Base-by-base conservation (phyloP, 2,329 filamentous ascomycete genomes). In the Paraconiothyrium sp. region DNA sequence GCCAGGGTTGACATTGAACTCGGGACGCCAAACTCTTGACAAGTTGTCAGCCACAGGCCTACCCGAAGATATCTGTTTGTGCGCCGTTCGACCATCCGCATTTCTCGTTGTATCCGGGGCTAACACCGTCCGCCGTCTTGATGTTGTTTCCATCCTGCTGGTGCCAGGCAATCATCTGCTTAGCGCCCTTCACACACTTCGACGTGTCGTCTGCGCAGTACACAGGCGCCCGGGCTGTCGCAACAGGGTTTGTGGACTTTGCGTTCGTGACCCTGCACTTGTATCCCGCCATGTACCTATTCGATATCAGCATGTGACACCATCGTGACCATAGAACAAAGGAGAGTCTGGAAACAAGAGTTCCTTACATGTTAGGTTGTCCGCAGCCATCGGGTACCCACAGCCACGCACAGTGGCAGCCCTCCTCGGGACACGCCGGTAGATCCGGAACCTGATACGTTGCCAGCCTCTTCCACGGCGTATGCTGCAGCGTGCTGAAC, bases 151-250 rank as follows among this genome's bases (percentile, higher is more conserved):
- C 70, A 1, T 58, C 64, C 9, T 20, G 16, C 58, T 74, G 83
- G 57, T 84, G 78, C 79, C 80, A 84, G 1, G 77, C 82, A 58
- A 84, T 80, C 78, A 84, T 84, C 68, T 85, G 83, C 72, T 85
- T 85, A 0, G 83, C 81, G 0, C 84, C 83, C 14, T 75, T 65
- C 14, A 84, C 77, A 54, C 83, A 85, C 49, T 80, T 79, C 39
- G 70, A 76, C 13, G 66, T 61, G 39, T 83, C 76, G 20, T 79
- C 77, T 5, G 69, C 75, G 68, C 83, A 85, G 67, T 80, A 82
- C 0, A 78, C 76, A 0, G 83, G 79, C 1, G 76, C 63, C 61
- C 81, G 74, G 4, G 82, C 80, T 14, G 74, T 66, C 24, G 80
- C 82, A n/a, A 84, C 71, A 5, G 69, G 76, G 44, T 74, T 78